A percentile compares a stretch with the other conserved stretches of the same genome.
Conservation (phyloP, 345 rosid genomes). For the Camelina laxa region DNA sequence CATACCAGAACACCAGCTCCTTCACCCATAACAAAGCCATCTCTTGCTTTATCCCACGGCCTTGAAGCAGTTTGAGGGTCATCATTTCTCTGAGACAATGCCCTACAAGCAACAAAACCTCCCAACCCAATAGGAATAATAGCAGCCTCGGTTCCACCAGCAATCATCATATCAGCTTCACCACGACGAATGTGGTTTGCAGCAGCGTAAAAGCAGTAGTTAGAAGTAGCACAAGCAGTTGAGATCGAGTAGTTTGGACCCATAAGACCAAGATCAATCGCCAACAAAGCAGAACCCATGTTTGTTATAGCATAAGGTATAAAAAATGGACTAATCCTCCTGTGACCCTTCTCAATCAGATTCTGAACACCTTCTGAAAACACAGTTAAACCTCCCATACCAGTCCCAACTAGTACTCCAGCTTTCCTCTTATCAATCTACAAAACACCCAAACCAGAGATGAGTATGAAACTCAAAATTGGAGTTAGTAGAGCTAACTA, state of each 20-base stretch:
- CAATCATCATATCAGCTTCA: slow-evolving; percentile 98
- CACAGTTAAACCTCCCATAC: slow-evolving; percentile 95
- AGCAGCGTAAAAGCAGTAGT: slow-evolving; percentile 97
- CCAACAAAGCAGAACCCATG: slow-evolving; percentile 96
- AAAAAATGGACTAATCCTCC: slow-evolving; percentile 89
- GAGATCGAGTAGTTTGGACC: slow-evolving; percentile 99
- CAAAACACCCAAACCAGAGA: slow-evolving; percentile 29
- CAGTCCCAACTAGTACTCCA: slow-evolving; percentile 98
- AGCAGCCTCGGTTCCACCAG: slow-evolving; percentile 99
- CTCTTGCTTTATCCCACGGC: slow-evolving; percentile 96
- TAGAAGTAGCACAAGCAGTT: slow-evolving; percentile 97
- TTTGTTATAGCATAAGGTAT: slow-evolving; percentile 93
- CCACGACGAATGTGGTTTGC: slow-evolving; percentile 99
- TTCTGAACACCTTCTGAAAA: slow-evolving; percentile 87
- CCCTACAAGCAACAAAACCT: slow-evolving; percentile 98
- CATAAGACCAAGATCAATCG: slow-evolving; percentile 94
- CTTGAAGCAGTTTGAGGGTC: slow-evolving; percentile 98
- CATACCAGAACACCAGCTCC: slow-evolving; percentile 98
- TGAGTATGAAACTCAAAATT: background rate
- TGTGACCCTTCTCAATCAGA: slow-evolving; percentile 82
- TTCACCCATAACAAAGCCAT: slow-evolving; percentile 99
- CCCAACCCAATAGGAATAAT: slow-evolving; percentile 96
- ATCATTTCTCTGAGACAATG: slow-evolving; percentile 96
- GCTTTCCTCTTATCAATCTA: slow-evolving; percentile 81
- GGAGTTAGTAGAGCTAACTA: background rate